Percentiles rank a stretch among this genome's conserved stretches.
These are phyloP conservation scores for Raddia guianensis DNA, from an alignment of 176 grass and related monocot species.

Conservation along the genomic window DNA sequence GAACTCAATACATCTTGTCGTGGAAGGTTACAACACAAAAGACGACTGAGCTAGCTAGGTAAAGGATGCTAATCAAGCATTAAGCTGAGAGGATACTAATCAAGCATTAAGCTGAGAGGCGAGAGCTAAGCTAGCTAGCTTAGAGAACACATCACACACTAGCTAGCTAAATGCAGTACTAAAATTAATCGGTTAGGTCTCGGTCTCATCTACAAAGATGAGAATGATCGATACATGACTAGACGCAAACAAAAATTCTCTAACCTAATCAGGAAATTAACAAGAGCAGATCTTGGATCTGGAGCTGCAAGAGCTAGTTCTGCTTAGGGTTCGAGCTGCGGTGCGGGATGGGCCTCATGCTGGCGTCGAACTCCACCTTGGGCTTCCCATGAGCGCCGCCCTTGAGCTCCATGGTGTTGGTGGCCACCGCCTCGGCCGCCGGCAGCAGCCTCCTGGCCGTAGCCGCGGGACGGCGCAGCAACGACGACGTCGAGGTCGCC, in stretches of 20 bases:
- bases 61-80: too few relatives aligned
- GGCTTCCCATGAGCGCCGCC: not conserved
- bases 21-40: too few relatives aligned
- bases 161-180: too few relatives aligned
- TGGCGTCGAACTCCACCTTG: slow-evolving; percentile 40
- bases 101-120: too few relatives aligned
- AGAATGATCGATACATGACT: not conserved
- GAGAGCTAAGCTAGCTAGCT: not conserved
- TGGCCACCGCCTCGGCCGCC: not conserved
- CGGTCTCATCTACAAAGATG: slow-evolving; percentile 32
- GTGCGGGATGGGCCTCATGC: slow-evolving; percentile 25
- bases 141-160: not conserved
- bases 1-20: too few relatives aligned
- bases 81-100: too few relatives aligned
- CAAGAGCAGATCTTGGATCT: not conserved
- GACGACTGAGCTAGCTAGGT: not conserved
- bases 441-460: slow-evolving; percentile 25
- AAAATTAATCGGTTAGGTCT: too few relatives aligned
- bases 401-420: slow-evolving; percentile 12
- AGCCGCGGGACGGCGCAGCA: not conserved
- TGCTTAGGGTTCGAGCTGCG: slow-evolving; percentile 38
- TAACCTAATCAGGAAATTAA: not conserved
- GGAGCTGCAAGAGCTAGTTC: slow-evolving; percentile 21
- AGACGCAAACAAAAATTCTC: not conserved
- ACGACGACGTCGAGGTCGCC: not conserved